Conservation (phyloP, 2,329 filamentous ascomycete species). For the Trichoderma lentiforme region DNA sequence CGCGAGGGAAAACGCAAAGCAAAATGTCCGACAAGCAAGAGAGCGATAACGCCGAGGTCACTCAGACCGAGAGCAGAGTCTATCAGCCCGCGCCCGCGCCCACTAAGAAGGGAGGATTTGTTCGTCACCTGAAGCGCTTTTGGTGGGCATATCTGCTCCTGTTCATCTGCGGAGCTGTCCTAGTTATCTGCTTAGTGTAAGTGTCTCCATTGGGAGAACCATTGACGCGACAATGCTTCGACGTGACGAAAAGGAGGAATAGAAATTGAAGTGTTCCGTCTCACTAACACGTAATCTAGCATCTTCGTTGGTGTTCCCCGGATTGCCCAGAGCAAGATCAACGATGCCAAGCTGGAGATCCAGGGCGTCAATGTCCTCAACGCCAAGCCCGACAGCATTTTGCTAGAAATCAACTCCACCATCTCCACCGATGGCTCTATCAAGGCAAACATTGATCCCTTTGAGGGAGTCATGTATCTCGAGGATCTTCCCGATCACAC, state of each 20-base stretch:
- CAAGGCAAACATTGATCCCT: conserved; percentile 49
- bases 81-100: conserved; percentile 23
- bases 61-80: conserved; percentile 34
- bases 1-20: neutral
- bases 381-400: conserved; percentile 43
- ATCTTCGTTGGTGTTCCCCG: conserved; percentile 55
- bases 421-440: conserved; percentile 51
- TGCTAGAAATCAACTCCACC: conserved; percentile 54
- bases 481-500: conserved; percentile 45
- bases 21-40: conserved; percentile 40
- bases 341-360: conserved; percentile 51
- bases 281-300: conserved; percentile 32
- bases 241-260: neutral
- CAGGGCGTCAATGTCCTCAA: conserved; percentile 49
- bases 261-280: neutral
- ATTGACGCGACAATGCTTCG: neutral
- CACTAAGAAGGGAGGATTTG: conserved; percentile 36
- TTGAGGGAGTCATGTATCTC: conserved; percentile 54
- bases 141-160: conserved; percentile 61
- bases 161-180: conserved; percentile 46
- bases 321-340: conserved; percentile 55
- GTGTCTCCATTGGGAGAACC: conserved; percentile 29
- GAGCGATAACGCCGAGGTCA: conserved; percentile 34
- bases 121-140: conserved; percentile 51
- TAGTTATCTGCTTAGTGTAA: conserved; percentile 60